Percentiles rank a stretch among this genome's conserved stretches.
Evolutionary conservation across 352 stramenopile species (phyloP).

Genomic region (Pythium aristosporum): DNA sequence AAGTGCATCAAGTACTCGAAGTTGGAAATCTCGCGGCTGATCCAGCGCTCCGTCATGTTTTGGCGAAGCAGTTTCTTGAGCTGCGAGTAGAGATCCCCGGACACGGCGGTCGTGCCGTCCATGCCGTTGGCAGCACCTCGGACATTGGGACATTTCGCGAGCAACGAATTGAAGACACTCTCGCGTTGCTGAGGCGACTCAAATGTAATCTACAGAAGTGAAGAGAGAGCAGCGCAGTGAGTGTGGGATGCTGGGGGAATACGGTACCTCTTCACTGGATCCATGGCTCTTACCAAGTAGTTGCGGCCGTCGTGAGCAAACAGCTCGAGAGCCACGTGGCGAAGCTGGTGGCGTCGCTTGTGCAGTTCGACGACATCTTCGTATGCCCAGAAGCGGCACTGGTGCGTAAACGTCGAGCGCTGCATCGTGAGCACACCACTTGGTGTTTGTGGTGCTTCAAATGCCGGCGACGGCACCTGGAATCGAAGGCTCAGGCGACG

Average conservation of each 20-base stretch:
- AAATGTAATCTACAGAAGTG: conserved; percentile 53
- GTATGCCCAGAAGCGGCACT: conserved; percentile 75
- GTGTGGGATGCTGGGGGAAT: no score
- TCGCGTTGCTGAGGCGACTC: conserved; percentile 62
- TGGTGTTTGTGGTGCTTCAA: conserved; percentile 12
- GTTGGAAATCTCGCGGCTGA: conserved; percentile 68
- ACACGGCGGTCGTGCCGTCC: conserved; percentile 37
- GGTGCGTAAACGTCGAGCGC: conserved; percentile 44
- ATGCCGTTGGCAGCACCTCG: conserved; percentile 62
- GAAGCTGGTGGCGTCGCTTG: conserved; percentile 73
- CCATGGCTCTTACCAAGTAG: conserved; percentile 52
- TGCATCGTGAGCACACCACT: conserved; percentile 27
- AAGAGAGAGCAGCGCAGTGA: background rate
- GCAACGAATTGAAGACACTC: conserved; percentile 67
- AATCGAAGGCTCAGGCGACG: conserved; percentile 47
- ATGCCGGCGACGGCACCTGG: conserved; percentile 21
- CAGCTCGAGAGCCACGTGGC: conserved; percentile 72
- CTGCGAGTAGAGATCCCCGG: conserved; percentile 65
- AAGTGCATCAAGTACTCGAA: conserved; percentile 98
- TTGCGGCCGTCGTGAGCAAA: conserved; percentile 74
- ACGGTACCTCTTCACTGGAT: background rate
- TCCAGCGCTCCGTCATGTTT: conserved; percentile 79
- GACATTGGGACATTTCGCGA: conserved; percentile 75
- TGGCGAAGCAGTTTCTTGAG: conserved; percentile 67
- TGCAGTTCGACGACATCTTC: conserved; percentile 75